Evolutionary conservation across 176 grass and related monocot genomes (phyloP), one percentile per base, ranked within the genome.

Genomic region (Triticum aestivum): DNA sequence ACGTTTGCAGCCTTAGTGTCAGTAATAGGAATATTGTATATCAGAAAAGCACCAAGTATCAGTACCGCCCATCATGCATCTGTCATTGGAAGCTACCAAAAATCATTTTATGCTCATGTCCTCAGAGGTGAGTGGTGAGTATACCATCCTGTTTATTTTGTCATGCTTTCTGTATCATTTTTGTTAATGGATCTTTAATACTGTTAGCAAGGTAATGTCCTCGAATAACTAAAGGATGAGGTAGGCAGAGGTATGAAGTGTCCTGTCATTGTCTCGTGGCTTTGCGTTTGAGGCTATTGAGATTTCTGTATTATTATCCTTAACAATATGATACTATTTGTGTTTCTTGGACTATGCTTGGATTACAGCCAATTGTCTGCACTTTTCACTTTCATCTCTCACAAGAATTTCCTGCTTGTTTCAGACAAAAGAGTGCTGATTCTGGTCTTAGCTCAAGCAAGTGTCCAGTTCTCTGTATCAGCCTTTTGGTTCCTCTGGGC

Each of bases 401-500:
- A 79, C 33, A 18, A 34, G 9, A 85, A 23, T 66, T 66, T 78
- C 9, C 17, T 83, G 56, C 76, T n/a, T 86, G 79, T 89, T 89
- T 83, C 93, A 98, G 97, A 98, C 80, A 96, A 98, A 88, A 96
- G 89, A 89, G 91, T 94, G 65, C 78, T 93, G 85, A 88, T 87
- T 82, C 86, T 98, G 65, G 86, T 84, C 44, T 96, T 93, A 75
- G 88, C 97, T 92, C 94, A 98, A 92, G 84, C 90, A 83, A 94
- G 94, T 79, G 91, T 98, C 79, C 89, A 96, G 89, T 96, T 96
- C 45, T 86, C 97, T 81, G 51, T 89, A 66, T 87, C 82, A 75
- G 84, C 91, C 20, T 92, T 92, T 91, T 98, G 90, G 93, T 88
- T 98, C 65, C 87, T 98, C 61, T 98, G 94, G 97, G 92, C 94